A percentile compares a stretch with the other conserved stretches of the same genome.
These are phyloP conservation scores for Ceratobasidium sp. DNA, from an alignment of 1,284 basidiomycete species.

Conservation along the genomic window DNA sequence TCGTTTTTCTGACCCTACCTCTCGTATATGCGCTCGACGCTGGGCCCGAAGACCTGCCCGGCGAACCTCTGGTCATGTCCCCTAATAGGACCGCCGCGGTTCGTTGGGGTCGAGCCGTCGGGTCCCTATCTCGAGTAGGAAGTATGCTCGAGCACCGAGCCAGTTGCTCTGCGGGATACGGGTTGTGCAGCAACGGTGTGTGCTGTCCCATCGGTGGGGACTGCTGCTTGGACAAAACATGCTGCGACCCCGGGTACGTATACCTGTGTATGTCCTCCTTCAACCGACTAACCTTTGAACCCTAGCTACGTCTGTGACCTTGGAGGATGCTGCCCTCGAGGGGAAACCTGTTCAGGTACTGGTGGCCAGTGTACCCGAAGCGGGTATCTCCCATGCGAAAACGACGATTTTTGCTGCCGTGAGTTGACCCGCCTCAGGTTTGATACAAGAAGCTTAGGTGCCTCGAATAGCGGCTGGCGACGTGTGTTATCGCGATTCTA, in stretches of 20 bases:
- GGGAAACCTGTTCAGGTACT: slow-evolving; percentile 16
- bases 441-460: neutral
- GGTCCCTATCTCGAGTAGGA: neutral
- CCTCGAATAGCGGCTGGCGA: slow-evolving; percentile 5
- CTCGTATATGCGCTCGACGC: neutral
- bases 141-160: neutral
- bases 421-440: neutral
- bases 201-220: slow-evolving; percentile 43
- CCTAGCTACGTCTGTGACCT: slow-evolving; percentile 8
- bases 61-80: neutral
- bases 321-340: slow-evolving; percentile 39
- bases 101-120: neutral
- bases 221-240: slow-evolving; percentile 34
- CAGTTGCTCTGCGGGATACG: neutral
- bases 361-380: slow-evolving; percentile 4
- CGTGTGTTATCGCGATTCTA: slow-evolving; percentile 25
- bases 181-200: neutral
- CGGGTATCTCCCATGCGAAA: slow-evolving; percentile 25
- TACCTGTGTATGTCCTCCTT: neutral
- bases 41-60: neutral
- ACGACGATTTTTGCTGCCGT: slow-evolving; percentile 44
- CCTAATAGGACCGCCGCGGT: neutral
- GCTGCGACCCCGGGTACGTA: slow-evolving; percentile 15
- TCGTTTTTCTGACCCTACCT: neutral
- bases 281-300: neutral